Evolutionary conservation across 192 early-diverging fungal genomes (phyloP).

Genomic region (Pilobolus umbonatus): DNA sequence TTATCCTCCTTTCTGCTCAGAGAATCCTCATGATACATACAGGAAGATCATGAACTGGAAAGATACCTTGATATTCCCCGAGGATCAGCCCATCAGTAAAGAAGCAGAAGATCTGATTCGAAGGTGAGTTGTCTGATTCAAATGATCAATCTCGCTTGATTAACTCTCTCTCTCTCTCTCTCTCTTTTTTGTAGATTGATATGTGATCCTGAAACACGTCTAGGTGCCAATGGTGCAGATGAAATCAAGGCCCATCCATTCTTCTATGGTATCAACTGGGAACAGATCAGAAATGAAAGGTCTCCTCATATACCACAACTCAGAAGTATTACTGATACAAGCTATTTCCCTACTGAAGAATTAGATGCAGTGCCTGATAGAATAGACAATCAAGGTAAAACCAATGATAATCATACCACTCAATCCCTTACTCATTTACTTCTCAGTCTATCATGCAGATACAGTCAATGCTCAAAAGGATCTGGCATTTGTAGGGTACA

Average conservation of each 20-base stretch:
- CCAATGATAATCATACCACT: background rate
- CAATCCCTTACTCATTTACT: background rate
- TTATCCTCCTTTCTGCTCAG: constrained; percentile 97
- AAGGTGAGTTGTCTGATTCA: no score
- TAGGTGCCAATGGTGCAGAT: constrained; percentile 75
- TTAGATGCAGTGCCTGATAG: constrained; percentile 67
- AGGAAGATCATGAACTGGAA: constrained; percentile 98
- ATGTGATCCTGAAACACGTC: constrained; percentile 80
- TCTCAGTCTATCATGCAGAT: constrained; percentile 16
- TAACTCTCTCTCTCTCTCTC: no score
- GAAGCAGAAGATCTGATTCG: constrained; percentile 93
- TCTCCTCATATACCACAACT: constrained; percentile 92
- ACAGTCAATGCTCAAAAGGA: constrained; percentile 68
- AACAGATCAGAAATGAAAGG: constrained; percentile 66
- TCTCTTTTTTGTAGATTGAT: constrained; percentile 60
- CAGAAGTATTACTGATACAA: constrained; percentile 93
- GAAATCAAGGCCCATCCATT: constrained; percentile 93
- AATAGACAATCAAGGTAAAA: constrained; percentile 18
- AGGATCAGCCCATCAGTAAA: constrained; percentile 84
- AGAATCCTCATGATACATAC: constrained; percentile 94
- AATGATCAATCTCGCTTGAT: background rate
- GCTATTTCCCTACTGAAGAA: constrained; percentile 96
- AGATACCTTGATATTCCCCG: constrained; percentile 85
- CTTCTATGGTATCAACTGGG: constrained; percentile 93
- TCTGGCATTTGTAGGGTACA: constrained; percentile 99